Conservation (phyloP, 345 rosid genomes). For the Aethionema arabicum region DNA sequence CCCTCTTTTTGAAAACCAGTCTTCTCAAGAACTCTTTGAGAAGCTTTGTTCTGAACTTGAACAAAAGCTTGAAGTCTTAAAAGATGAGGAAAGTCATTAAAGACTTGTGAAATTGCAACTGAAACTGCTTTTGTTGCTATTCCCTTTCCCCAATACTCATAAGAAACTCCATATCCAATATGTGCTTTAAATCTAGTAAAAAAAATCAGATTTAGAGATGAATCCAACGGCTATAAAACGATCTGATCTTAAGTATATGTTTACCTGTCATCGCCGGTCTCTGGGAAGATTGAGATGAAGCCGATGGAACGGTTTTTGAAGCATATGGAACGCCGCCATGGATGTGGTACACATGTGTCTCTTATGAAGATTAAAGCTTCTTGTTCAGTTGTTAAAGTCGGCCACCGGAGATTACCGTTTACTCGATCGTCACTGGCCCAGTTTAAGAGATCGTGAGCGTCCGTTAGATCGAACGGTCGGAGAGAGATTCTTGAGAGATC, state of each 20-base stretch:
- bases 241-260: background rate
- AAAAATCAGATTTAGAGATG: background rate
- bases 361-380: slow-evolving; percentile 41
- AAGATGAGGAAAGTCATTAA: slow-evolving; percentile 36
- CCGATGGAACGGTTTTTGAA: slow-evolving; percentile 44
- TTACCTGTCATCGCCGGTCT: slow-evolving; percentile 33
- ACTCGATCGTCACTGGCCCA: slow-evolving; percentile 46
- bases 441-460: slow-evolving; percentile 41
- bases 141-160: slow-evolving; percentile 52
- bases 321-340: slow-evolving; percentile 54
- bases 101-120: slow-evolving; percentile 35
- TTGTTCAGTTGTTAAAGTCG: slow-evolving; percentile 38
- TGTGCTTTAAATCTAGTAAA: slow-evolving; percentile 30
- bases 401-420: slow-evolving; percentile 39
- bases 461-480: slow-evolving; percentile 41
- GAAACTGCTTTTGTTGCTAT: slow-evolving; percentile 41
- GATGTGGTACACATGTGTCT: slow-evolving; percentile 47
- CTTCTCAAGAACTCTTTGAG: slow-evolving; percentile 50
- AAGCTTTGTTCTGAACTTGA: slow-evolving; percentile 38
- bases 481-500: slow-evolving; percentile 35
- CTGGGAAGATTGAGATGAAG: slow-evolving; percentile 40
- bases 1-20: slow-evolving; percentile 46
- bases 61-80: slow-evolving; percentile 49
- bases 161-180: slow-evolving; percentile 45
- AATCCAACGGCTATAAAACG: background rate